A percentile compares a stretch with the other conserved stretches of the same genome.
Evolutionary conservation across 257 asterid genomes (phyloP).

Genomic region (Solanum piurae): DNA sequence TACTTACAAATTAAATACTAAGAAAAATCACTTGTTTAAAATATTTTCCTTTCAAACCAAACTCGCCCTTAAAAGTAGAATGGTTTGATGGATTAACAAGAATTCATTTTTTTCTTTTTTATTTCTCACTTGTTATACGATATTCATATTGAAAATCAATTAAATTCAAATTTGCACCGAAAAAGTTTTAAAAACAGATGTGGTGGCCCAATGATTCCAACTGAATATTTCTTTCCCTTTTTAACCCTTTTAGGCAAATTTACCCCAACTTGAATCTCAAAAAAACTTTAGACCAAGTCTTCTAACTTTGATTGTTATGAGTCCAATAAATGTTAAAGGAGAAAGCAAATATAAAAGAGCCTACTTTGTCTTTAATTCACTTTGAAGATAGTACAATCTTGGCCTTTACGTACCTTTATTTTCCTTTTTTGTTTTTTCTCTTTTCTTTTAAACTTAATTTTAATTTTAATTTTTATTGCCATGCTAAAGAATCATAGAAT

Average conservation of each 20-base stretch:
- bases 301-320: neutral
- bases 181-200: neutral
- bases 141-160: neutral
- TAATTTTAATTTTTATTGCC: neutral
- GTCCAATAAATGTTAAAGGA: constrained; percentile 2
- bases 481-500: constrained; percentile 23
- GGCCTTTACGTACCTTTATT: neutral
- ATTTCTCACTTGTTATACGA: neutral
- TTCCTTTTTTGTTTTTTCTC: neutral
- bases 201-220: neutral
- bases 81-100: neutral
- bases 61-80: neutral
- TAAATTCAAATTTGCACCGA: neutral
- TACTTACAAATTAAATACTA: neutral
- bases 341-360: neutral
- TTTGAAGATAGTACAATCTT: neutral
- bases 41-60: neutral
- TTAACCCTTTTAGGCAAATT: constrained; percentile 5
- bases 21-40: neutral
- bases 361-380: neutral
- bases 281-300: constrained; percentile 16
- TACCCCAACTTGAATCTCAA: constrained; percentile 10
- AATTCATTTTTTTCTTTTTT: neutral
- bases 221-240: constrained; percentile 2
- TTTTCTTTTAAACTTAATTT: neutral